phyloP scores from a whole-genome alignment of 208 protist genomes.

The Wallacemonas sp. region DNA sequence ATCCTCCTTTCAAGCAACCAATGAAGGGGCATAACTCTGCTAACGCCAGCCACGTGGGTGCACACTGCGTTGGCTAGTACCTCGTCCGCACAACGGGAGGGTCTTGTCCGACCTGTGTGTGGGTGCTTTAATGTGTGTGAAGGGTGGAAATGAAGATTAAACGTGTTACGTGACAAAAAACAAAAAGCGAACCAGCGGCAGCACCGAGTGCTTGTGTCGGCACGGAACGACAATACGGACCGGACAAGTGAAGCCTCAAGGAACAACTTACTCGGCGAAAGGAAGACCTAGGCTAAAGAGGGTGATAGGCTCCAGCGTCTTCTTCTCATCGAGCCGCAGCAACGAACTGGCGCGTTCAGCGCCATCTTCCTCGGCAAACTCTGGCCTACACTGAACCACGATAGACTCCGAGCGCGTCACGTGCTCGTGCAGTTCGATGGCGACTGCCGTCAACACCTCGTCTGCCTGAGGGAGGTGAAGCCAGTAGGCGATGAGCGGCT shows the following conservation, averaged over 20 bases:
- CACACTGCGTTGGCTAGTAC: too few species aligned
- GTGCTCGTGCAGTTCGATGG: slow-evolving; percentile 71
- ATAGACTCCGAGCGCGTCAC: slow-evolving; percentile 44
- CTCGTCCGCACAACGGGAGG: too few species aligned
- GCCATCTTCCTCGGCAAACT: not conserved
- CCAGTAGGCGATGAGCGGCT: slow-evolving; percentile 81
- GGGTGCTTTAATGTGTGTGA: too few species aligned
- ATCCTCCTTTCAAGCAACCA: too few species aligned
- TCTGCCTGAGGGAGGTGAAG: slow-evolving; percentile 42
- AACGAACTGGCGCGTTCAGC: slow-evolving; percentile 2
- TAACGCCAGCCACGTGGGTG: too few species aligned
- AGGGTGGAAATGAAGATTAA: too few species aligned
- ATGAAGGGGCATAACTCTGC: too few species aligned
- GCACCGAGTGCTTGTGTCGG: too few species aligned
- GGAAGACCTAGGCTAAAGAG: slow-evolving; percentile 52
- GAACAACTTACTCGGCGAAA: slow-evolving; percentile 14
- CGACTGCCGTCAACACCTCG: slow-evolving; percentile 40
- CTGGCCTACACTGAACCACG: slow-evolving; percentile 18
- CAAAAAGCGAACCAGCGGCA: too few species aligned
- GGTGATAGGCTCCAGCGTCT: slow-evolving; percentile 48
- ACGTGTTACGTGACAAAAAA: too few species aligned
- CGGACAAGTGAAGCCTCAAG: not conserved
- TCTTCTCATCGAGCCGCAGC: slow-evolving; percentile 21
- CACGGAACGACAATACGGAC: not conserved
- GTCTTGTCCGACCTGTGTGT: too few species aligned